Conservation (phyloP, 257 asterid species). For the Fraxinus anomala region DNA sequence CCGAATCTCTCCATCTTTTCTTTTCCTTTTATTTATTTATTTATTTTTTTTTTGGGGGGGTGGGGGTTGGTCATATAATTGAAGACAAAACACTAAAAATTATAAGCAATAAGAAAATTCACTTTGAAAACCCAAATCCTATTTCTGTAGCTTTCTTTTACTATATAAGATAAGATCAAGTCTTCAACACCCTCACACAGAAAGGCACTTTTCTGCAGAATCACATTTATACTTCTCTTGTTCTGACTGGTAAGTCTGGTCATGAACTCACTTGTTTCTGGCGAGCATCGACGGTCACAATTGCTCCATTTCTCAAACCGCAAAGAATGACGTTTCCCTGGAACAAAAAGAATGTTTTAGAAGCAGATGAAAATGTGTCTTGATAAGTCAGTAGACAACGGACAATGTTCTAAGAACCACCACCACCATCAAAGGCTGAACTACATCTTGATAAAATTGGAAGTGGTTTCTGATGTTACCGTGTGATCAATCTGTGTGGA, state of each 20-base stretch:
- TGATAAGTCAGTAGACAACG: slow-evolving; percentile 4
- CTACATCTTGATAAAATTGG: slow-evolving; percentile 5
- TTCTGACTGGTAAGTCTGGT: slow-evolving; percentile 25
- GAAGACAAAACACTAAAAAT: neutral
- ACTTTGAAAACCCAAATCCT: neutral
- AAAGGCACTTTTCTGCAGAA: neutral
- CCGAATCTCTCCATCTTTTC: neutral
- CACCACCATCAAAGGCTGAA: slow-evolving; percentile 8
- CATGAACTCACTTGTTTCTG: slow-evolving; percentile 52
- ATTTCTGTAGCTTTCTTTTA: neutral
- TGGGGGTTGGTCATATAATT: neutral
- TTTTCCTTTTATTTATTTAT: neutral
- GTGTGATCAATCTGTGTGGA: slow-evolving; percentile 57
- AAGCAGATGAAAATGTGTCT: neutral
- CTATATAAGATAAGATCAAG: neutral
- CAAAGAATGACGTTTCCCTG: slow-evolving; percentile 70
- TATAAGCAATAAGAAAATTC: neutral
- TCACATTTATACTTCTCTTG: neutral
- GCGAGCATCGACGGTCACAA: slow-evolving; percentile 75
- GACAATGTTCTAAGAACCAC: neutral
- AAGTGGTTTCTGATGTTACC: slow-evolving; percentile 43
- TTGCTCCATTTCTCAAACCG: slow-evolving; percentile 88
- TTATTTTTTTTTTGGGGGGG: too few relatives aligned
- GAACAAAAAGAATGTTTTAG: slow-evolving; percentile 14
- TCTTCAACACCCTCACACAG: neutral